Base-by-base conservation (phyloP, 2,329 filamentous ascomycete genomes). In the Fusarium cyanostomum region DNA sequence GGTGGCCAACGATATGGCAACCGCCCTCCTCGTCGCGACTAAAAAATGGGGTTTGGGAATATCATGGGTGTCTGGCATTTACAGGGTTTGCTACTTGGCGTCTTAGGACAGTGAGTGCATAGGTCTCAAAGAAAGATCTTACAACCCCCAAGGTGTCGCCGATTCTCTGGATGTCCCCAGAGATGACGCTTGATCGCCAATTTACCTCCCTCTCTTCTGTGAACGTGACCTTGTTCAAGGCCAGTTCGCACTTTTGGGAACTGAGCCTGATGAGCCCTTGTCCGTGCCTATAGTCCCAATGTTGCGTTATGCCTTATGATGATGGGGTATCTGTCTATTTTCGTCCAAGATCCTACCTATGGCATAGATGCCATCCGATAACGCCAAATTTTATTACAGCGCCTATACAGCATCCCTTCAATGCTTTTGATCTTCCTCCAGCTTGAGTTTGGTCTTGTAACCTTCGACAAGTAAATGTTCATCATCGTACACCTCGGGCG, bases 101-200 rank as follows among this genome's bases (percentile, higher is more conserved):
- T 86, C 82, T 81, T 77, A 79, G 81, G 82, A 82, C 79, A 84
- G 81, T 83, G 81, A 83, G 82, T 75, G 73, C 78, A 79, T 79
- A 87, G 85, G 82, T 86, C 82, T 84, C 74, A 80, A 83, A 80
- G 78, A 81, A 78, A 81, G 82, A 85, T 84, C 81, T 84, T 79
- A 79, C 78, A 79, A 80, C 80, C 82, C 80, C 83, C 75, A 85
- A 93, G 92, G 92, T 96, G 92, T 96, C 92, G 92, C 92, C 79
- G 90, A 94, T 84, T 92, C 89, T 87, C 80, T 74, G 76, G 76
- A 74, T 70, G 54, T 73, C 73, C 78, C 78, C 73, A 82, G 83
- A 82, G 89, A 92, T 86, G 87, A 95, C 76, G 92, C 92, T 96
- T 92, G 92, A 96, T 93, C 88, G 92, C 92, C 92, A 96, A 84